Conservation (phyloP, 2,329 filamentous ascomycete species). For the Monilinia polystroma region DNA sequence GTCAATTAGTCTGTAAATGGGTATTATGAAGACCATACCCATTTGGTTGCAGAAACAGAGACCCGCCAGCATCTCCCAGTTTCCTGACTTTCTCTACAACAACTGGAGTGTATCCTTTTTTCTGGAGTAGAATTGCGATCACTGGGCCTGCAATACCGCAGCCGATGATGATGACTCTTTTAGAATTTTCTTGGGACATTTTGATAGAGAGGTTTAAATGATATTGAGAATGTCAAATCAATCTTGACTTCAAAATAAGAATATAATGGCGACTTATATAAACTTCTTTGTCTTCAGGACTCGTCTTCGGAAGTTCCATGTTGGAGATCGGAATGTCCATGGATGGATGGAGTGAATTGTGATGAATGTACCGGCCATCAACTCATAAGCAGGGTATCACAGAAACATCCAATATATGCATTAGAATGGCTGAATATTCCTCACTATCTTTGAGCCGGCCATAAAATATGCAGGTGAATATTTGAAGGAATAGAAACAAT, state of each 20-base stretch:
- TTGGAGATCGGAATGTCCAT: slow-evolving; percentile 4
- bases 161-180: slow-evolving; percentile 24
- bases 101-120: slow-evolving; percentile 26
- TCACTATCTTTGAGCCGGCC: not conserved
- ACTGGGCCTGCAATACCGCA: slow-evolving; percentile 26
- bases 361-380: slow-evolving; percentile 1
- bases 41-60: slow-evolving; percentile 22
- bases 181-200: slow-evolving; percentile 6
- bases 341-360: not conserved
- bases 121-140: slow-evolving; percentile 25
- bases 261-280: not conserved
- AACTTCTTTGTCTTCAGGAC: not conserved
- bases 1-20: not conserved
- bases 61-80: slow-evolving; percentile 21
- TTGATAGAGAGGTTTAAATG: not conserved
- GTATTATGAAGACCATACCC: slow-evolving; percentile 4
- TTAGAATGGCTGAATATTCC: not conserved
- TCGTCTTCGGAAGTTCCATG: not conserved
- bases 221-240: not conserved
- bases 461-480: not conserved
- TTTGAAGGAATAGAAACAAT: not conserved
- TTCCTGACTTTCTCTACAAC: slow-evolving; percentile 24
- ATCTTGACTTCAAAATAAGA: not conserved
- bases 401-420: not conserved
- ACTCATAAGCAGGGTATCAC: not conserved